Evolutionary conservation across 495 filamentous ascomycete genomes (phyloP).

Genomic region (Penicillium silybi): DNA sequence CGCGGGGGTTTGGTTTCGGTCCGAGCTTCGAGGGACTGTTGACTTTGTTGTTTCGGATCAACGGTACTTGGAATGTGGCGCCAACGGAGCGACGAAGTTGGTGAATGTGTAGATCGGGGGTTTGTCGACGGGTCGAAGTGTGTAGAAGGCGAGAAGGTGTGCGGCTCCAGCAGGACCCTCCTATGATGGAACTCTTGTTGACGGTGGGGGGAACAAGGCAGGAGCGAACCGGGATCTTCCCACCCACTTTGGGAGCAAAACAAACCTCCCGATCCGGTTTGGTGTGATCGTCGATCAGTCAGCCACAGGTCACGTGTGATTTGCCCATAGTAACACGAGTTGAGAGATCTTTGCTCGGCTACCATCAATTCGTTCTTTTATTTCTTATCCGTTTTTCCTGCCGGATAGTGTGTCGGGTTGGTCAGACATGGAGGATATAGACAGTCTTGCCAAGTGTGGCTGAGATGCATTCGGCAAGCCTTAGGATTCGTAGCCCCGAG

Average conservation of each 20-base stretch:
- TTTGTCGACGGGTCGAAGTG: neutral
- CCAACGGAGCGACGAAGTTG: neutral
- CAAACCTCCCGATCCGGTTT: constrained; percentile 44
- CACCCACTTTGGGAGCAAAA: constrained; percentile 28
- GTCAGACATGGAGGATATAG: constrained; percentile 5
- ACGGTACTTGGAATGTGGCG: constrained; percentile 24
- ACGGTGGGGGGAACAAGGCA: constrained; percentile 25
- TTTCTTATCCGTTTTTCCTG: neutral
- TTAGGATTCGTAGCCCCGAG: constrained; percentile 25
- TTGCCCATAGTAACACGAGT: neutral
- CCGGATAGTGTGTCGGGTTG: neutral
- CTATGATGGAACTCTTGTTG: constrained; percentile 24
- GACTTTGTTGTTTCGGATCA: neutral
- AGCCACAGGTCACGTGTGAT: constrained; percentile 15
- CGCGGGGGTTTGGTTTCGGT: constrained; percentile 19
- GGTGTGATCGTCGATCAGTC: constrained; percentile 23
- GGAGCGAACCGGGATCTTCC: constrained; percentile 29
- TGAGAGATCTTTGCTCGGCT: neutral
- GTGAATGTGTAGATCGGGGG: neutral
- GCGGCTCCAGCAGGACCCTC: constrained; percentile 2
- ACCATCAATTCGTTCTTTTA: neutral
- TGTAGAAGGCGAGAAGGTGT: neutral
- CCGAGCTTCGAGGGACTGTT: neutral
- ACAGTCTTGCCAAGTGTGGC: constrained; percentile 13
- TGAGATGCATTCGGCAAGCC: constrained; percentile 11